These are phyloP conservation scores for Veloboletus limbatus DNA, from an alignment of 1,284 basidiomycete species.

Conservation along the genomic window DNA sequence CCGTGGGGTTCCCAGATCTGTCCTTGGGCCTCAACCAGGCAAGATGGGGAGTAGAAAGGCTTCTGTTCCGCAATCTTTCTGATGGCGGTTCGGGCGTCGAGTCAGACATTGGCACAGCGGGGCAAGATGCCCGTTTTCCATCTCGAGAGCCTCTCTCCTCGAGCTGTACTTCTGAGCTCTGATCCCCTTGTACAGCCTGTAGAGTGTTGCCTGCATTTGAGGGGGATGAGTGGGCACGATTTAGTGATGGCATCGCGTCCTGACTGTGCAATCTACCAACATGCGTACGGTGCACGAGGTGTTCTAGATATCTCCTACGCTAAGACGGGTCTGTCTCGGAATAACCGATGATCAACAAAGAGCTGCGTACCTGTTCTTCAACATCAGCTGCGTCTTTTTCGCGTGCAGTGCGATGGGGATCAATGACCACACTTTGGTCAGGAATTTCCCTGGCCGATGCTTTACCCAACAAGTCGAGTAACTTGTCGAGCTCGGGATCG, in stretches of 20 bases:
- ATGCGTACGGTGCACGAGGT: conserved; percentile 63
- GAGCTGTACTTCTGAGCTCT: conserved; percentile 1
- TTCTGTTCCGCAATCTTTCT: conserved; percentile 51
- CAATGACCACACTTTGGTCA: conserved; percentile 66
- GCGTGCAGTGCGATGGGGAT: conserved; percentile 57
- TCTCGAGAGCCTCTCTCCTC: conserved; percentile 14
- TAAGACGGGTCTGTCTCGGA: conserved; percentile 29
- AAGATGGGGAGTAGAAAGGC: conserved; percentile 69
- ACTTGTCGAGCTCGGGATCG: conserved; percentile 62
- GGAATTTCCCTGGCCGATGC: conserved; percentile 65
- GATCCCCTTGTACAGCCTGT: neutral
- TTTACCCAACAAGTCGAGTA: conserved; percentile 69
- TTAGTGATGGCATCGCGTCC: conserved; percentile 46
- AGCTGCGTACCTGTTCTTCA: conserved; percentile 51
- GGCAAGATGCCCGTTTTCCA: conserved; percentile 24
- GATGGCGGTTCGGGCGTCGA: conserved; percentile 22
- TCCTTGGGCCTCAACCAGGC: conserved; percentile 55
- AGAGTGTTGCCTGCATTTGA: neutral
- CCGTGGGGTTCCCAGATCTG: conserved; percentile 8
- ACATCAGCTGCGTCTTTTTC: conserved; percentile 49
- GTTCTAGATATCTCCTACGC: conserved; percentile 70
- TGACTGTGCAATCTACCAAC: conserved; percentile 68
- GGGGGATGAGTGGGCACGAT: conserved; percentile 6
- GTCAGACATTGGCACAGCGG: conserved; percentile 5
- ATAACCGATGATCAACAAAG: neutral